These are phyloP conservation scores for Thelephora ganbajun DNA, from an alignment of 768 basidiomycete genomes.

Conservation along the genomic window DNA sequence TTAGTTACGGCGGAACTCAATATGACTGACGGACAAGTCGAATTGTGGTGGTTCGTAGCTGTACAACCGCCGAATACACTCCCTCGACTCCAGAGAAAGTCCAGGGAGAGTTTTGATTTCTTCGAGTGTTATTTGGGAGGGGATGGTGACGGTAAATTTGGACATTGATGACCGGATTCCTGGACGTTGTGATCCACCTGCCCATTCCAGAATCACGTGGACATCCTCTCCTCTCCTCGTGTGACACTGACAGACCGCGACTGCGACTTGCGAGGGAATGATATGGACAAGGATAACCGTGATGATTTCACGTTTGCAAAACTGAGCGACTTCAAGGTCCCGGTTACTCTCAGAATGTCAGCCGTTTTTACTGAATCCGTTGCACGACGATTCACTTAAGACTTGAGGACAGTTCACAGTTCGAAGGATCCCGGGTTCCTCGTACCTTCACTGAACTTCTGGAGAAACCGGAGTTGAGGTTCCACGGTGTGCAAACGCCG, in stretches of 20 bases:
- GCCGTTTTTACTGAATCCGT: background rate
- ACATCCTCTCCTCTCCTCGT: slow-evolving; percentile 1
- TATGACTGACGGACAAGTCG: slow-evolving; percentile 38
- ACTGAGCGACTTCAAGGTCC: slow-evolving; percentile 77
- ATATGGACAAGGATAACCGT: slow-evolving; percentile 49
- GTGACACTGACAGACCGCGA: background rate
- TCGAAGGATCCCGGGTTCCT: slow-evolving; percentile 71
- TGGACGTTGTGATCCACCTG: too few species aligned
- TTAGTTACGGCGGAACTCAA: slow-evolving; percentile 14
- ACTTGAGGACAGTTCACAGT: slow-evolving; percentile 45
- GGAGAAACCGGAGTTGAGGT: slow-evolving; percentile 68
- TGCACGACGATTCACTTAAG: background rate
- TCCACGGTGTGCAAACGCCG: slow-evolving; percentile 75
- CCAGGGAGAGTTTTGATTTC: slow-evolving; percentile 2
- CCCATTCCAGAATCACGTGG: too few species aligned
- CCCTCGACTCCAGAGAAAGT: slow-evolving; percentile 9
- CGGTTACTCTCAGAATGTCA: slow-evolving; percentile 78
- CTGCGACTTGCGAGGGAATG: background rate
- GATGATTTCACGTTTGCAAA: slow-evolving; percentile 92
- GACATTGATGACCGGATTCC: too few species aligned
- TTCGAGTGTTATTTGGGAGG: background rate
- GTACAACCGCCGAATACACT: slow-evolving; percentile 27
- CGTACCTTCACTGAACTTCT: slow-evolving; percentile 66
- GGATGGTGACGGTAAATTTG: too few species aligned
- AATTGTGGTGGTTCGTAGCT: slow-evolving; percentile 11